Evolutionary conservation across 2,329 filamentous ascomycete species (phyloP).

Genomic region (Venturia pyrina): DNA sequence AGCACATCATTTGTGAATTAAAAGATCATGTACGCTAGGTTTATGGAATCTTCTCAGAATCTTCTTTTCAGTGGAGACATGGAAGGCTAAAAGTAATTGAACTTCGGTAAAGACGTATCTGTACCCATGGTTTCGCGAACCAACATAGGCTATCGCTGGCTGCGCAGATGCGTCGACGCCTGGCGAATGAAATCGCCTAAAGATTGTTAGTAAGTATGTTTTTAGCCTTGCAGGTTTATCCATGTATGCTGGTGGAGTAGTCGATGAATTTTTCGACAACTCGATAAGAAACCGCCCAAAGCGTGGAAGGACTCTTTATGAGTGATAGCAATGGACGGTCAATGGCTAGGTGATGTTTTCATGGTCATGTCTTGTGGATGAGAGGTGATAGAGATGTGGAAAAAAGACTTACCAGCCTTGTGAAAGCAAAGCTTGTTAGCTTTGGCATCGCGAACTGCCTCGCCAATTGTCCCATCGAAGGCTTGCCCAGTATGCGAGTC

Average conservation of each 20-base stretch:
- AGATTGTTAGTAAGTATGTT: conserved; percentile 26
- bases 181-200: conserved; percentile 26
- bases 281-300: too few relatives aligned
- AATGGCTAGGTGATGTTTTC: too few relatives aligned
- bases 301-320: too few relatives aligned
- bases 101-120: neutral
- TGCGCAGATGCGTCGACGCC: conserved; percentile 22
- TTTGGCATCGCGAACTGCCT: conserved; percentile 22
- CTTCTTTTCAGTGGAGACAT: neutral
- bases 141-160: conserved; percentile 15
- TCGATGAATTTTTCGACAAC: too few relatives aligned
- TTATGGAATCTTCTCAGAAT: neutral
- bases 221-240: conserved; percentile 25
- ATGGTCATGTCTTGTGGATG: too few relatives aligned
- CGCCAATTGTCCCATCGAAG: conserved; percentile 22
- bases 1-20: neutral
- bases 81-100: neutral
- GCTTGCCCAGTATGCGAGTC: conserved; percentile 21
- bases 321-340: conserved; percentile 12
- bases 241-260: conserved; percentile 19
- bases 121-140: neutral
- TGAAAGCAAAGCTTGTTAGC: conserved; percentile 19
- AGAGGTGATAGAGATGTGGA: neutral
- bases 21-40: neutral
- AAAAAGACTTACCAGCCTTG: conserved; percentile 9